Base-by-base conservation (phyloP, 2,329 filamentous ascomycete species). In the Fusarium compactum region DNA sequence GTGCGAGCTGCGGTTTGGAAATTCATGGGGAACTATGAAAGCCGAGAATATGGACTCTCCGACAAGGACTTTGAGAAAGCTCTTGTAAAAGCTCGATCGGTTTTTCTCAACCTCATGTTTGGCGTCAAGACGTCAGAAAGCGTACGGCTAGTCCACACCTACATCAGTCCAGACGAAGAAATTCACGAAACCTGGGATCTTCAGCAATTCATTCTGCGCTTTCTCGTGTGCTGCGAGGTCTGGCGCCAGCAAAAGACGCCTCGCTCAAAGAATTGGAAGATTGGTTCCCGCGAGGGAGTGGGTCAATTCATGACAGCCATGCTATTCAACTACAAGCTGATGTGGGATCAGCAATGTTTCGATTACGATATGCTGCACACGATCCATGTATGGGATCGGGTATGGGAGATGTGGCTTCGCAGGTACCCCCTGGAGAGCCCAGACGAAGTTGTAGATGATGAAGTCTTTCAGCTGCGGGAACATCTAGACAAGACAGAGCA, bases 341-440 rank as follows among this genome's bases (percentile, higher is more conserved):
- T 79, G 67, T 64, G 67, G 25, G 34, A 38, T 18, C 63, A 74
- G 3, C 38, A 48, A 2, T 74, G 75, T 45, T 66, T 76, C 20
- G 38, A 41, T 5, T 51, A 47, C 27, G 54, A 62, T 3, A 50
- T 56, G 11, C 30, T 66, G 2, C 24, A 34, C 3, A 43, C 53
- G 12, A 62, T 66, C 8, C 34, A 66, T 8, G 29, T 48, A 9
- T 76, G 73, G 71, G 70, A 78, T 25, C 44, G 55, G 14, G 45
- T 74, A 9, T 80, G 78, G 78, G 70, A 77, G 15, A 38, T 61
- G n/a, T 80, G 78, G 79, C 20, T 78, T 44, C 59, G 69, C 2
- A 61, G 67, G 53, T 77, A 74, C 41, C 74, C 74, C 24, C 16
- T 69, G 7, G 46, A 58, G 10, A 38, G 53, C 6, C 40, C 32